These are phyloP conservation scores for Sphaerosporella brunnea DNA, from an alignment of 495 filamentous ascomycete genomes.

Conservation along the genomic window DNA sequence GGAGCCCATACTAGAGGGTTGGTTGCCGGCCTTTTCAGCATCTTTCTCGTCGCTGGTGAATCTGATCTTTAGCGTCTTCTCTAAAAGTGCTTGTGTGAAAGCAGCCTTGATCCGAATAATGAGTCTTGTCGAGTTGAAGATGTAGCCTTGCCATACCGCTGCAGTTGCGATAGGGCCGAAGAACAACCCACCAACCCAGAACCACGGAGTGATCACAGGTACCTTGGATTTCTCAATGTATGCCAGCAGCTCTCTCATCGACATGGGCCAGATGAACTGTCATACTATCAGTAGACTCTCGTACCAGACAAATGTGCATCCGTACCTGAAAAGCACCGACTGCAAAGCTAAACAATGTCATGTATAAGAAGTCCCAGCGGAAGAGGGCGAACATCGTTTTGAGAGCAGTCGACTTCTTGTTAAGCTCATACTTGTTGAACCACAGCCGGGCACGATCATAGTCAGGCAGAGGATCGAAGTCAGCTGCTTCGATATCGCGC, in stretches of 20 bases:
- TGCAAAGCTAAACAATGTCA: slow-evolving; percentile 21
- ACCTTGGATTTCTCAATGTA: slow-evolving; percentile 21
- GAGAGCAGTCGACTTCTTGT: slow-evolving; percentile 14
- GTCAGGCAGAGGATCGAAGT: slow-evolving; percentile 16
- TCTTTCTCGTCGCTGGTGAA: slow-evolving; percentile 16
- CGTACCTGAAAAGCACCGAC: slow-evolving; percentile 13
- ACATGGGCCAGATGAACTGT: slow-evolving; percentile 21
- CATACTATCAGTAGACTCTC: background rate
- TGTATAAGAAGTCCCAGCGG: slow-evolving; percentile 18
- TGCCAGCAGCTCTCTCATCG: slow-evolving; percentile 21
- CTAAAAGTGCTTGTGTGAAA: slow-evolving; percentile 19
- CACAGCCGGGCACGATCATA: slow-evolving; percentile 23
- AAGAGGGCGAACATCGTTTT: slow-evolving; percentile 18
- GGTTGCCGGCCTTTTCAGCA: slow-evolving; percentile 4
- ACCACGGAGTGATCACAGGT: slow-evolving; percentile 20
- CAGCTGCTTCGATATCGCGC: slow-evolving; percentile 17
- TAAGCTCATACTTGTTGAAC: slow-evolving; percentile 16
- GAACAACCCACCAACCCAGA: slow-evolving; percentile 21
- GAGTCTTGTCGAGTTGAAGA: slow-evolving; percentile 21
- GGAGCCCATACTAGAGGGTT: slow-evolving; percentile 8
- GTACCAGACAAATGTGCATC: background rate
- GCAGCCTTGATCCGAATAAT: slow-evolving; percentile 21
- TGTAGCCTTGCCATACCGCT: slow-evolving; percentile 14
- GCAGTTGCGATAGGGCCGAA: slow-evolving; percentile 16
- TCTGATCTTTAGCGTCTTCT: slow-evolving; percentile 23